Conservation (phyloP, 2,329 filamentous ascomycete species). For the Pseudogymnoascus sp. region DNA sequence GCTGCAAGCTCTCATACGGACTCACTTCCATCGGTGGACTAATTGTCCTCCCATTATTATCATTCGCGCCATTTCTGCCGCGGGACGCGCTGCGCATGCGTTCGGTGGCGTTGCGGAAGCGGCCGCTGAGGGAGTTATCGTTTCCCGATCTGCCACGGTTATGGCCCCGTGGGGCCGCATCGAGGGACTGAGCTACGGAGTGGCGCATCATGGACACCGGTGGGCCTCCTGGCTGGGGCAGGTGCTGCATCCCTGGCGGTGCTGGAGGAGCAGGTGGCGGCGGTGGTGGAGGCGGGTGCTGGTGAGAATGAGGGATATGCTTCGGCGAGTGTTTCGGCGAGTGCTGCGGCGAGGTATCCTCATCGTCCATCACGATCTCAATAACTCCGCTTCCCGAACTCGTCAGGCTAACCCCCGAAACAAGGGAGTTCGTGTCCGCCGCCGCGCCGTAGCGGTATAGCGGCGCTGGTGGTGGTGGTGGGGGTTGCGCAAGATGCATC, state of each 20-base stretch:
- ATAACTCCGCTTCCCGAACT: constrained; percentile 49
- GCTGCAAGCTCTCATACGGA: constrained; percentile 27
- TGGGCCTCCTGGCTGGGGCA: background rate
- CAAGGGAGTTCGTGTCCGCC: constrained; percentile 25
- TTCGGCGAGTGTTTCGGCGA: constrained; percentile 10
- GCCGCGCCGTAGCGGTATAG: constrained; percentile 35
- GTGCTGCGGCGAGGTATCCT: constrained; percentile 28
- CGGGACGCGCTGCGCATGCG: constrained; percentile 53
- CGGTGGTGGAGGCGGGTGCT: constrained; percentile 38
- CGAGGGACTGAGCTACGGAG: background rate
- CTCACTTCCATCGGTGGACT: constrained; percentile 17
- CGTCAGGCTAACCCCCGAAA: constrained; percentile 27
- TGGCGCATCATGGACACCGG: constrained; percentile 6
- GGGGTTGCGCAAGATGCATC: constrained; percentile 52
- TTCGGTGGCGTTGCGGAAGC: constrained; percentile 50
- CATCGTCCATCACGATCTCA: constrained; percentile 59
- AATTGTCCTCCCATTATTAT: constrained; percentile 21
- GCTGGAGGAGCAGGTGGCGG: constrained; percentile 30
- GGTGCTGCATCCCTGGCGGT: background rate
- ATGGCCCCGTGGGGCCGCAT: constrained; percentile 32
- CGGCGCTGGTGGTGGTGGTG: constrained; percentile 54
- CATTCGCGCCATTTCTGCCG: constrained; percentile 35
- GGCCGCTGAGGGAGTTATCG: constrained; percentile 44
- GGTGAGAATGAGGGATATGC: constrained; percentile 25
- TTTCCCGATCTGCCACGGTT: constrained; percentile 49